Conservation (phyloP, 345 rosid species). For the Gossypium ekmanianum region DNA sequence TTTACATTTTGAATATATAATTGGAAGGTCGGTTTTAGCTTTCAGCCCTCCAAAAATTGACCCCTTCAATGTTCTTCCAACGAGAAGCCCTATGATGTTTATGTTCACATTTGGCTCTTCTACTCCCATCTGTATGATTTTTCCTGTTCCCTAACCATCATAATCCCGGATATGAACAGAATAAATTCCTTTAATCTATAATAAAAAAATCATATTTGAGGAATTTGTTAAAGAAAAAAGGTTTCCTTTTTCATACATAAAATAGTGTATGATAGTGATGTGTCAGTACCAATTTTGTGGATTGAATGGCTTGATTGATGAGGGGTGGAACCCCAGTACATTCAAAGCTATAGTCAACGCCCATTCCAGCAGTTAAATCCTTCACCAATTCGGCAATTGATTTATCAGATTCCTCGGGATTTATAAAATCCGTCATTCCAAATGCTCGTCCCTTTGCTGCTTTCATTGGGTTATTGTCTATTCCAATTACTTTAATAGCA, state of each 20-base stretch:
- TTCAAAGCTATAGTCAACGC: slow-evolving; percentile 64
- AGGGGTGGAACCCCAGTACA: slow-evolving; percentile 45
- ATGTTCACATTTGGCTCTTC: slow-evolving; percentile 16
- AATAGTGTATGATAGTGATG: neutral
- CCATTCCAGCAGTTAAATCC: slow-evolving; percentile 43
- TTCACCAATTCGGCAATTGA: slow-evolving; percentile 34
- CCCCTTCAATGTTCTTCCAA: slow-evolving; percentile 51
- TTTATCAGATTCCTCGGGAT: slow-evolving; percentile 41
- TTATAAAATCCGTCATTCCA: slow-evolving; percentile 64
- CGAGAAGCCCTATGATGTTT: slow-evolving; percentile 22
- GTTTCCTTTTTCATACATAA: too few relatives aligned
- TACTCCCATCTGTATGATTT: slow-evolving; percentile 34
- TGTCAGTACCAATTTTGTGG: slow-evolving; percentile 41
- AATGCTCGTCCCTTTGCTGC: slow-evolving; percentile 30
- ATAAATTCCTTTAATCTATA: too few relatives aligned
- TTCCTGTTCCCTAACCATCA: slow-evolving; percentile 42
- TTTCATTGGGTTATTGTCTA: slow-evolving; percentile 45
- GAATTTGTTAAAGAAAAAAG: too few relatives aligned
- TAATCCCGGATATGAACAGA: too few relatives aligned
- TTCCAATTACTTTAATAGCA: slow-evolving; percentile 55
- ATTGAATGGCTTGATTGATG: slow-evolving; percentile 42
- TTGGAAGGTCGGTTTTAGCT: slow-evolving; percentile 1
- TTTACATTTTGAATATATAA: neutral
- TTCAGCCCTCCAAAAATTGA: slow-evolving; percentile 63
- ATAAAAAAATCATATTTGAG: too few relatives aligned